phyloP scores from a whole-genome alignment of 1,284 basidiomycete genomes.

The Cryptococcus maquisensis region DNA sequence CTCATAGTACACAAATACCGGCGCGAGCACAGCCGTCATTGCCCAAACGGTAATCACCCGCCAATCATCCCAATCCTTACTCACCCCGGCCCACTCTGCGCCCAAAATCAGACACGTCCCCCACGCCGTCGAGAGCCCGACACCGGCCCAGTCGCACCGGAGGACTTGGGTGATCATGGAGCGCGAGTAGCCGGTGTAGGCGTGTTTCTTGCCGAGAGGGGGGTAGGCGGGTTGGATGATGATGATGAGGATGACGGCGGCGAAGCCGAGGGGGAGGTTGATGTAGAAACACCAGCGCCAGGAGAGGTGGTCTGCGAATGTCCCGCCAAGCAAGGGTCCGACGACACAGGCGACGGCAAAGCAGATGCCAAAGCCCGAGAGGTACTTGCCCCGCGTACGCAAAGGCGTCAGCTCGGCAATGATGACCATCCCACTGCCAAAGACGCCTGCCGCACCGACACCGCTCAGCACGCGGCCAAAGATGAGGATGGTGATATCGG shows the following conservation, averaged over 20 bases:
- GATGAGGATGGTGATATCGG: conserved; percentile 51
- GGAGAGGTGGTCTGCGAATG: conserved; percentile 32
- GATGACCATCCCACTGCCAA: conserved; percentile 47
- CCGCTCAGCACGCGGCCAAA: conserved; percentile 54
- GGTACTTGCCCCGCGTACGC: conserved; percentile 36
- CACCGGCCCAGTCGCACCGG: conserved; percentile 45
- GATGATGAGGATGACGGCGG: conserved; percentile 31
- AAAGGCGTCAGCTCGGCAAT: conserved; percentile 42
- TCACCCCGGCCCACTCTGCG: conserved; percentile 45
- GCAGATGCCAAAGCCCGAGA: conserved; percentile 35
- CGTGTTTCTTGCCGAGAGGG: conserved; percentile 36
- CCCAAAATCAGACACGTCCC: conserved; percentile 37
- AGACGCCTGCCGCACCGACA: conserved; percentile 54
- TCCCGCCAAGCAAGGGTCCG: conserved; percentile 51
- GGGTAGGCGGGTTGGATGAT: conserved; percentile 33
- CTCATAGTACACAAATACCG: conserved; percentile 44
- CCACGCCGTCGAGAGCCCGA: conserved; percentile 38
- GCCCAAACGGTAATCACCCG: conserved; percentile 45
- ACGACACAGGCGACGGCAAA: conserved; percentile 49
- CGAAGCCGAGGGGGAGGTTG: conserved; percentile 46
- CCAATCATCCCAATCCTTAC: conserved; percentile 43
- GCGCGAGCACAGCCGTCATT: conserved; percentile 26
- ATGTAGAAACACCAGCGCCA: conserved; percentile 46
- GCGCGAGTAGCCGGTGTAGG: conserved; percentile 37
- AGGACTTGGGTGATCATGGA: conserved; percentile 36